Evolutionary conservation across 2,329 filamentous ascomycete genomes (phyloP).

Genomic region (Pyricularia grisea): DNA sequence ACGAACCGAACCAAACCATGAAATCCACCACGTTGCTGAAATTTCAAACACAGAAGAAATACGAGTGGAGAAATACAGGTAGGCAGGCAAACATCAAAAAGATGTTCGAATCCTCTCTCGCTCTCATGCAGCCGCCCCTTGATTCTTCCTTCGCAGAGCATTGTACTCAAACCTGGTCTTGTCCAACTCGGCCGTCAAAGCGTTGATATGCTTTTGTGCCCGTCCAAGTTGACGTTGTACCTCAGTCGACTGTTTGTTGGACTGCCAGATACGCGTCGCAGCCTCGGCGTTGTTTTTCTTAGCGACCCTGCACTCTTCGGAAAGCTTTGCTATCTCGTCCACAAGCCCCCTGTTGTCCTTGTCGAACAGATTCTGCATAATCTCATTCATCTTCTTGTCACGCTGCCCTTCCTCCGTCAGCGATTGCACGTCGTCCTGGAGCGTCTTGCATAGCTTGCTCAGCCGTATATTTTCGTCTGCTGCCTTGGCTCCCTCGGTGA

Average conservation of each 20-base stretch:
- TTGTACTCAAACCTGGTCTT: not conserved
- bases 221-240: not conserved
- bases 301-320: not conserved
- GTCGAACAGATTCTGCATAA: conserved; percentile 8
- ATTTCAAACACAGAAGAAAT: not conserved
- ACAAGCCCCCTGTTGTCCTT: not conserved
- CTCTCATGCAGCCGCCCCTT: not conserved
- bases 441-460: conserved; percentile 3
- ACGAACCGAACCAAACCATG: not conserved
- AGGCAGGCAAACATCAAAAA: not conserved
- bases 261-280: not conserved
- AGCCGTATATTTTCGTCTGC: conserved; percentile 3
- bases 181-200: not conserved
- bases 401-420: conserved; percentile 6
- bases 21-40: not conserved
- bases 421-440: conserved; percentile 7
- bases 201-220: not conserved
- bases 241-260: not conserved
- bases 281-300: not conserved
- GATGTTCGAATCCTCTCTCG: not conserved
- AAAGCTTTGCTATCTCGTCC: not conserved
- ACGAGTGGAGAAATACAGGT: not conserved
- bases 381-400: conserved; percentile 9
- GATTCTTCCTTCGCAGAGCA: not conserved
- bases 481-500: conserved; percentile 4